Percentiles rank a stretch among this genome's conserved stretches.
These are phyloP conservation scores for Aspergillus sp. DNA, from an alignment of 2,329 filamentous ascomycete species.

Conservation along the genomic window DNA sequence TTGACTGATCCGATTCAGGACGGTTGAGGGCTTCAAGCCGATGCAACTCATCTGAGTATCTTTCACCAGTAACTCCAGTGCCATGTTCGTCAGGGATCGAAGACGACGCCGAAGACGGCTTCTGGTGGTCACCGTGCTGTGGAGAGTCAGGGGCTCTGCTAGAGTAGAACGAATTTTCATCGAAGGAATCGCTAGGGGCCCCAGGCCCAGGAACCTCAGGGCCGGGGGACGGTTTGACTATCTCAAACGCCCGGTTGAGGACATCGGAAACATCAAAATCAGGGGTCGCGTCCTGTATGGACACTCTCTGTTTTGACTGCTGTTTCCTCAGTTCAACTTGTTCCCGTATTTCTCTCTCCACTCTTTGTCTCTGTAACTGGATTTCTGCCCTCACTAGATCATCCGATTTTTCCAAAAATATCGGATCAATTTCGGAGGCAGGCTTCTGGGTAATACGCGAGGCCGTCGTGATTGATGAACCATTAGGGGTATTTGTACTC, in stretches of 20 bases:
- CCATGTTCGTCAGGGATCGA: conserved; percentile 32
- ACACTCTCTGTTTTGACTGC: conserved; percentile 50
- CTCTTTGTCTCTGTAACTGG: conserved; percentile 72
- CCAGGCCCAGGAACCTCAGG: conserved; percentile 54
- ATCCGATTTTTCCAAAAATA: conserved; percentile 83
- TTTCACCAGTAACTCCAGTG: conserved; percentile 34
- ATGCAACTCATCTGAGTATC: conserved; percentile 36
- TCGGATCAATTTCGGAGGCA: conserved; percentile 73
- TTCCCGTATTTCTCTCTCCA: conserved; percentile 76
- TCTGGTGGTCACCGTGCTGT: conserved; percentile 42
- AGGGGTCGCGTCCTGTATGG: conserved; percentile 53
- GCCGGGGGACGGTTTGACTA: conserved; percentile 68
- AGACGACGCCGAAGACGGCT: conserved; percentile 29
- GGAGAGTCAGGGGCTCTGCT: conserved; percentile 81
- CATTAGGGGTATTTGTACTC: conserved; percentile 19
- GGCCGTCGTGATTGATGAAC: conserved; percentile 22
- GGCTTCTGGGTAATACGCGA: conserved; percentile 46
- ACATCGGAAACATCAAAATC: conserved; percentile 73
- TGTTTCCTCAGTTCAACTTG: conserved; percentile 67
- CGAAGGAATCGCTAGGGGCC: conserved; percentile 76
- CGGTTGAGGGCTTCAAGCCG: conserved; percentile 39
- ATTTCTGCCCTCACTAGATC: conserved; percentile 79
- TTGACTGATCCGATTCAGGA: conserved; percentile 38
- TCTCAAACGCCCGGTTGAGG: conserved; percentile 66
- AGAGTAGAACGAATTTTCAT: conserved; percentile 94